Base-by-base conservation (phyloP, 2,329 filamentous ascomycete species). In the Aspergillus uvarum region DNA sequence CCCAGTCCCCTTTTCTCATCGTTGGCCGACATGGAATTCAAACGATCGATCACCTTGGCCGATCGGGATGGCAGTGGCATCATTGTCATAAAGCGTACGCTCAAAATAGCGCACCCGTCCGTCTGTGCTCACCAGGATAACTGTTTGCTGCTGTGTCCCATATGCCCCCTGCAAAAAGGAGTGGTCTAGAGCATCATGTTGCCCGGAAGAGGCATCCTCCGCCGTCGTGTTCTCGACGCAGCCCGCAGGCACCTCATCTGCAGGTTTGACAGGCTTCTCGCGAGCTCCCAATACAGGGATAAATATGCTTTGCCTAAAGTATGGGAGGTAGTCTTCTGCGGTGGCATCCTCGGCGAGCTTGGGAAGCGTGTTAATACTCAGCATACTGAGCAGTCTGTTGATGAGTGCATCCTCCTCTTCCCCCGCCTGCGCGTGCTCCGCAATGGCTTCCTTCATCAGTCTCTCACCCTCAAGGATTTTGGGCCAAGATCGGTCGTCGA, bases 81-180 rank as follows among this genome's bases (percentile, higher is more conserved):
- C 70, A 12, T 79, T 74, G 66, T 87, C 84, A 67, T 81, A 87
- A 21, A 89, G 70, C 19, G 85, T 87, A 58, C 86, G 77, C 71
- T 89, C 87, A 35, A 87, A 78, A 66, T 85, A 89, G n/a, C 80
- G 83, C 38, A 87, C 80, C 56, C 80, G 79, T 2, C 85, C 85
- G n/a, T 81, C 68, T 31, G 75, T 74, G 65, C 82, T 77, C 21
- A 87, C 84, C 14, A 89, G 72, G 2, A 89, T 76, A 7, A 89
- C 75, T 1, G 84, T 86, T 69, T 89, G 86, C 72, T 86, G 86
- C 69, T 87, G 84, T 2, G 87, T 89, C 0, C 86, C 87, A 68
- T 89, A 89, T 7, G 81, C 73, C 0, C 83, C 83, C 58, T 75
- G 78, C 53, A 74, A 63, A 69, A 82, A 75, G 29, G 65, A 67